phyloP scores from a whole-genome alignment of 2,329 filamentous ascomycete species.

The Trichoderma lentiforme region DNA sequence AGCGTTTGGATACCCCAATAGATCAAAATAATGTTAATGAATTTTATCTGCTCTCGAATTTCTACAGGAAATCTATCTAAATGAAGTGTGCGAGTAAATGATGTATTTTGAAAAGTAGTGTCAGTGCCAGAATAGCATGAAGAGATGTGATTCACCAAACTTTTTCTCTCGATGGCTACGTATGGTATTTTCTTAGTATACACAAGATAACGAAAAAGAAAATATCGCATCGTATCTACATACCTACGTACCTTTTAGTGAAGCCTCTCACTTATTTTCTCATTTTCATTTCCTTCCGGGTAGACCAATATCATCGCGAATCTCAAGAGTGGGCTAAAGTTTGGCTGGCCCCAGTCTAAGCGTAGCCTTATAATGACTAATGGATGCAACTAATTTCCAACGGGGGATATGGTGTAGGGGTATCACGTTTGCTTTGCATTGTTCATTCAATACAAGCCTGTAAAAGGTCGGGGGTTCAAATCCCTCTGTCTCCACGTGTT shows the following conservation, averaged over 20 bases:
- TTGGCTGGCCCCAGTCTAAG: neutral
- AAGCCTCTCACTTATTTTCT: neutral
- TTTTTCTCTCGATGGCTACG: too few species aligned
- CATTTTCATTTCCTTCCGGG: neutral
- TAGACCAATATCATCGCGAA: neutral
- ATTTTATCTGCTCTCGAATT: neutral
- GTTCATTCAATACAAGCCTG: constrained; percentile 16
- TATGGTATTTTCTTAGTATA: too few species aligned
- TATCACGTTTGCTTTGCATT: constrained; percentile 20
- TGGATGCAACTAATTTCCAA: neutral
- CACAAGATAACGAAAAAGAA: too few species aligned
- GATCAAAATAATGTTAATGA: constrained; percentile 14
- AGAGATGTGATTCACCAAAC: too few species aligned
- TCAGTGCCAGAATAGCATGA: neutral
- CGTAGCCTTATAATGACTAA: neutral
- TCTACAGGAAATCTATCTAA: neutral
- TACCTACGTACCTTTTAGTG: too few species aligned
- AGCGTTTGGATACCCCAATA: constrained; percentile 14
- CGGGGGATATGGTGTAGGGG: constrained; percentile 19
- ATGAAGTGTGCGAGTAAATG: neutral
- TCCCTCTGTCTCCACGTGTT: constrained; percentile 19
- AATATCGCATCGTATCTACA: too few species aligned
- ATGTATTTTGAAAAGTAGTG: neutral
- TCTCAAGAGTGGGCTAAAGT: neutral
- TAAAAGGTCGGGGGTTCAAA: constrained; percentile 20